Base-by-base conservation (phyloP, 164 flowering plant genomes). In the Protea cynaroides region DNA sequence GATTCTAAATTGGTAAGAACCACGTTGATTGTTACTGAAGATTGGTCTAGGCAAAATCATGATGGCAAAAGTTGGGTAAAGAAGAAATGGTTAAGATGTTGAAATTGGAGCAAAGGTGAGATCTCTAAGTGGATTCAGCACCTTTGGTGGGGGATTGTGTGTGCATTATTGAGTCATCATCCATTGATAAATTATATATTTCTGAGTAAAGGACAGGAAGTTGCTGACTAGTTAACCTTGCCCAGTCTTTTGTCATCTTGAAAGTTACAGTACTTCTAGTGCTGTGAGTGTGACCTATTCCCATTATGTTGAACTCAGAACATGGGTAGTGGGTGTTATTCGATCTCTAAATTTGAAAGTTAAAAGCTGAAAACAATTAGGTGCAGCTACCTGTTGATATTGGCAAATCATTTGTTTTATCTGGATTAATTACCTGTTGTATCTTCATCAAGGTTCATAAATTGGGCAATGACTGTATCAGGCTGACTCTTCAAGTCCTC, bases 381-480 rank as follows among this genome's bases (percentile, higher is more conserved):
- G 36, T 64, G 37, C 75, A 72, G 65, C 69, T 64, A 60, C 46
- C 37, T 63, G 43, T 68, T 68, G 62, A 64, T 46, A 49, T 64
- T 43, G 68, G 57, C 53, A n/a, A 37, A 38, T 59, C 24, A 10
- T 46, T 40, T 53, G 61, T 67, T 37, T 43, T 19, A 60, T 57
- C 25, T 58, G 55, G 37, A 64, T 43, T 64, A 67, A 44, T 53
- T 65, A 15, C 58, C 64, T 46, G 21, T 21, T 65, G 18, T 64
- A 64, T 64, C 68, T 63, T 25, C 49, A 36, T 23, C 22, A 40
- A 49, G 34, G 18, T 53, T 22, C 70, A 29, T 52, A 46, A 66
- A 66, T 37, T 18, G 15, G 69, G 58, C 43, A 7, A 18, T 44
- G 17, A 44, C 21, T 12, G 40, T 25, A 56, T 50, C 56, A 62